A percentile compares a stretch with the other conserved stretches of the same genome.
Evolutionary conservation across 306 rosid species (phyloP).

Genomic region (Castanopsis chinensis): DNA sequence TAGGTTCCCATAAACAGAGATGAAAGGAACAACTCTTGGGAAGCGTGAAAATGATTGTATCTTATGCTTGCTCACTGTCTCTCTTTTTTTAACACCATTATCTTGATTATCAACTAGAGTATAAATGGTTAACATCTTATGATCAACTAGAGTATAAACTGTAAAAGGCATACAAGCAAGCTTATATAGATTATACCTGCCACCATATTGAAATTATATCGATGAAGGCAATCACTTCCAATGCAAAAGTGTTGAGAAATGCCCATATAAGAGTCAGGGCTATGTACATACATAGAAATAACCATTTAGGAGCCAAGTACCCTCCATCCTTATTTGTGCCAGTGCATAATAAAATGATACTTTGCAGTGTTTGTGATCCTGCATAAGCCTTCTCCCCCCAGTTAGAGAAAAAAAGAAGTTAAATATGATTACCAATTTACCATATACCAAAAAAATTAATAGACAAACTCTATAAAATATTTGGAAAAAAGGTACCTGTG

Average conservation of each 20-base stretch:
- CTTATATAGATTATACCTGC: conserved; percentile 55
- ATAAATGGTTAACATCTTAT: not conserved
- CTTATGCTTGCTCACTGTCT: no score
- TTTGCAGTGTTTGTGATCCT: conserved; percentile 81
- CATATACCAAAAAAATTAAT: not conserved
- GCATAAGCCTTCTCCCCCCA: conserved; percentile 73
- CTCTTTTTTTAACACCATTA: no score
- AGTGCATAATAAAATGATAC: conserved; percentile 63
- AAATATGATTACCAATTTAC: conserved; percentile 1
- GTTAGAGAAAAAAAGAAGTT: conserved; percentile 4
- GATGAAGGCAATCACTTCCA: conserved; percentile 75
- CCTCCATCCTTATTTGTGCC: conserved; percentile 86
- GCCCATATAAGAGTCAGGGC: conserved; percentile 88
- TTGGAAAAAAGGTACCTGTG: conserved; percentile 55
- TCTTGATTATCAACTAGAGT: no score
- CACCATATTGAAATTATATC: conserved; percentile 86
- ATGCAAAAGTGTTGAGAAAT: conserved; percentile 71
- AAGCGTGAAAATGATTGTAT: no score
- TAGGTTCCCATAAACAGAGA: not conserved
- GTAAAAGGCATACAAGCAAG: conserved; percentile 1
- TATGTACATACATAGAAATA: conserved; percentile 77
- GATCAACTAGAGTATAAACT: not conserved
- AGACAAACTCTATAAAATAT: not conserved
- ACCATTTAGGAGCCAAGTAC: conserved; percentile 77
- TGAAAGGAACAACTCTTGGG: not conserved